Conservation (phyloP, 2,329 filamentous ascomycete genomes). For the Monilinia aucupariae region DNA sequence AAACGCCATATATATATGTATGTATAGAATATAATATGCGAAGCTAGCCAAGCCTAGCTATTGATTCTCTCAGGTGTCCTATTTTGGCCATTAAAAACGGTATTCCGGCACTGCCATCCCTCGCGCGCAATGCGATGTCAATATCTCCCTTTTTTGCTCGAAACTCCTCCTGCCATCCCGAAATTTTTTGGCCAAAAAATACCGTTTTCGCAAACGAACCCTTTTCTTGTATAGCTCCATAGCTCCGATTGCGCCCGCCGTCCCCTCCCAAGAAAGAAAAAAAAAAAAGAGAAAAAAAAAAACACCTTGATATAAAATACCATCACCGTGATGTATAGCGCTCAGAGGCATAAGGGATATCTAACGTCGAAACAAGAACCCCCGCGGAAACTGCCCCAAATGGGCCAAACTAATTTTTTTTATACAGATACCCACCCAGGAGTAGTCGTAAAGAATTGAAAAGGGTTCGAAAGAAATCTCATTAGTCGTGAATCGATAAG, state of each 20-base stretch:
- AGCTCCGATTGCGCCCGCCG: background rate
- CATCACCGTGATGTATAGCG: conserved; percentile 16
- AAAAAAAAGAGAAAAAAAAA: conserved; percentile 6
- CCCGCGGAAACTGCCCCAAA: conserved; percentile 1
- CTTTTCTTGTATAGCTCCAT: conserved; percentile 1
- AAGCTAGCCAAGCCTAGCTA: background rate
- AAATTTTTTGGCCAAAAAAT: background rate
- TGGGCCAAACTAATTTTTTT: conserved; percentile 2
- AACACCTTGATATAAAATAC: background rate
- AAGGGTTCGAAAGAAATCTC: conserved; percentile 9
- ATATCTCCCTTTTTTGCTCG: conserved; percentile 11
- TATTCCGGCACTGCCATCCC: conserved; percentile 6
- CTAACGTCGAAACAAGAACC: conserved; percentile 16
- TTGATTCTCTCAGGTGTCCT: conserved; percentile 7
- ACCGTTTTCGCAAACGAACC: conserved; percentile 15
- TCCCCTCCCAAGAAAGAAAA: background rate
- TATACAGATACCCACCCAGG: conserved; percentile 14
- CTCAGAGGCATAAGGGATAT: conserved; percentile 16
- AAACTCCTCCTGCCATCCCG: conserved; percentile 10
- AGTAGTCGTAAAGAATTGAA: conserved; percentile 13
- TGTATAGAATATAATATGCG: background rate
- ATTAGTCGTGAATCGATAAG: conserved; percentile 13
- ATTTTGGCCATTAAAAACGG: background rate
- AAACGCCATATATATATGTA: conserved; percentile 8
- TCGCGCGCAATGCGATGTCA: background rate